These are phyloP conservation scores for Paramecium pentaurelia DNA, from an alignment of 73 alveolate species.

Conservation along the genomic window DNA sequence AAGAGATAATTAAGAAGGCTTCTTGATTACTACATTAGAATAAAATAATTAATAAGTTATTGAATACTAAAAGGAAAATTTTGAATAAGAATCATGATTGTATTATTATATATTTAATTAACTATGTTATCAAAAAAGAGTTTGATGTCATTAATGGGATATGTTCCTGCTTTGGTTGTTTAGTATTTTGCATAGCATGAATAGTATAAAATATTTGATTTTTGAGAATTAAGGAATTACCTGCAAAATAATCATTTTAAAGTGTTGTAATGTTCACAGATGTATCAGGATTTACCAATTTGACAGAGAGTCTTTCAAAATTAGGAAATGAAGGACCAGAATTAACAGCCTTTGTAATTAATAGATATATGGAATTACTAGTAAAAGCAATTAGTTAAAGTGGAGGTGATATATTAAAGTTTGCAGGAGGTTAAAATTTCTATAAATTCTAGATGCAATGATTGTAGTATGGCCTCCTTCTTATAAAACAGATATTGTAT, in stretches of 20 bases:
- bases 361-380: conserved; percentile 88
- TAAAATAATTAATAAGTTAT: background rate
- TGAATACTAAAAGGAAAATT: background rate
- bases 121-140: background rate
- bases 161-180: conserved; percentile 28
- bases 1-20: background rate
- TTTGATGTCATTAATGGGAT: background rate
- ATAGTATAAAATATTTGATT: background rate
- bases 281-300: conserved; percentile 35
- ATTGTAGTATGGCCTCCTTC: conserved; percentile 92
- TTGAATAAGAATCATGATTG: background rate
- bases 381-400: conserved; percentile 77
- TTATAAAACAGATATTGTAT: conserved; percentile 33
- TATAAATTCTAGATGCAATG: conserved; percentile 75
- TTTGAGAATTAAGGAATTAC: conserved; percentile 14
- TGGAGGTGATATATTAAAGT: conserved; percentile 95
- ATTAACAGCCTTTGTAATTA: conserved; percentile 83
- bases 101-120: background rate
- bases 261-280: conserved; percentile 41
- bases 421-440: conserved; percentile 73
- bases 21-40: background rate
- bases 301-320: conserved; percentile 42
- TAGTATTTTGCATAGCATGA: conserved; percentile 29
- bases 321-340: conserved; percentile 90
- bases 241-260: conserved; percentile 4